Evolutionary conservation across 495 filamentous ascomycete genomes (phyloP).

Genomic region (Aspergillus carlsbadensis): DNA sequence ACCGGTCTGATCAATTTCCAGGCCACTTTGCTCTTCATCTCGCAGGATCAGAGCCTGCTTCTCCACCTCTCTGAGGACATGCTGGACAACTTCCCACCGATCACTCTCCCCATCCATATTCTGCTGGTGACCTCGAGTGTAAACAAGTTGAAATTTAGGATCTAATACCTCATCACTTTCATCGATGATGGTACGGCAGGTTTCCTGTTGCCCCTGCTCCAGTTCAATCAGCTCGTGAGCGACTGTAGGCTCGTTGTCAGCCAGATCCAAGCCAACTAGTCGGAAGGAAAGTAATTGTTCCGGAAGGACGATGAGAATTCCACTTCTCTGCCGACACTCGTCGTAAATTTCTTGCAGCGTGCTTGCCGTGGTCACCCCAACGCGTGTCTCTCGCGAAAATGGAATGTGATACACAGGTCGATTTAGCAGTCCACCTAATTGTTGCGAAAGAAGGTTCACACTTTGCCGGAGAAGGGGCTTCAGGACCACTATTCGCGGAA

Average conservation of each 20-base stretch:
- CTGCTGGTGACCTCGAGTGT: constrained; percentile 60
- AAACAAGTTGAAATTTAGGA: constrained; percentile 62
- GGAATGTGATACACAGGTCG: constrained; percentile 62
- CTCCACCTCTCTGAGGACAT: constrained; percentile 48
- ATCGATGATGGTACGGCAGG: constrained; percentile 58
- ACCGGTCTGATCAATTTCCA: background rate
- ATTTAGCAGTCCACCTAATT: constrained; percentile 59
- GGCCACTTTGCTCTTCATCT: background rate
- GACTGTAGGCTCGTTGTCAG: background rate
- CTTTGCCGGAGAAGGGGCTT: constrained; percentile 65
- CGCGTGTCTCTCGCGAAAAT: constrained; percentile 52
- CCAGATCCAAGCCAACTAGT: constrained; percentile 26
- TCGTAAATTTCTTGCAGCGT: constrained; percentile 20
- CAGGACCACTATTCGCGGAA: constrained; percentile 61
- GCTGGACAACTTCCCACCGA: constrained; percentile 60
- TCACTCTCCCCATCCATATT: constrained; percentile 55
- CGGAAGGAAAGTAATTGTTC: constrained; percentile 71
- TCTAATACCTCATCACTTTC: constrained; percentile 66
- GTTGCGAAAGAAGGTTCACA: constrained; percentile 54
- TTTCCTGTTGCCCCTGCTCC: background rate
- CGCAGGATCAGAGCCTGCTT: constrained; percentile 2
- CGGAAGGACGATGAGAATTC: constrained; percentile 61
- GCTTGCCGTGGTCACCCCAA: constrained; percentile 27
- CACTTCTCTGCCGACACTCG: constrained; percentile 48
- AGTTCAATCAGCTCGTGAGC: background rate